Evolutionary conservation across 2,329 filamentous ascomycete species (phyloP).

Genomic region (Aspergillus fumigatus): DNA sequence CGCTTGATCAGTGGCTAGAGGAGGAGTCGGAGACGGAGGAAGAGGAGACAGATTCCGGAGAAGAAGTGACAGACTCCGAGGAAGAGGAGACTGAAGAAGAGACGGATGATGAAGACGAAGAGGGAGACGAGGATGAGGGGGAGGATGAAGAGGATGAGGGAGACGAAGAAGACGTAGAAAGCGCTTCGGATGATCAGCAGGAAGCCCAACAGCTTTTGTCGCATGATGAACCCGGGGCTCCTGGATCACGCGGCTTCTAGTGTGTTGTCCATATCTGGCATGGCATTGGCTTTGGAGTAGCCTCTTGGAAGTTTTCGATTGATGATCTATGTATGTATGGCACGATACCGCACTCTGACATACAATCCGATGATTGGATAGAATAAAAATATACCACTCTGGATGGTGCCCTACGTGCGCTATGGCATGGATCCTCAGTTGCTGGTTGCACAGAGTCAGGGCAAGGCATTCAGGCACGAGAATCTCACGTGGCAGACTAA

Average conservation of each 20-base stretch:
- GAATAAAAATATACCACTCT: not conserved
- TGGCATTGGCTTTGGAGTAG: not conserved
- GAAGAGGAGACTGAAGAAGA: conserved; percentile 51
- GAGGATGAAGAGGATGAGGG: conserved; percentile 47
- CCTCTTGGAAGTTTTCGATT: not conserved
- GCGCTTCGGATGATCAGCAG: conserved; percentile 44
- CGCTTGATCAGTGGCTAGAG: conserved; percentile 84
- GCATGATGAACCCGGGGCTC: not conserved
- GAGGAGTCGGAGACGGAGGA: conserved; percentile 52
- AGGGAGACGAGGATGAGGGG: conserved; percentile 41
- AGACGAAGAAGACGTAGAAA: conserved; percentile 40
- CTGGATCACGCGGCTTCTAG: not conserved
- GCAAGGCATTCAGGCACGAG: not conserved
- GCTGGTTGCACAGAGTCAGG: not conserved
- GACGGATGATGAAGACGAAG: conserved; percentile 35
- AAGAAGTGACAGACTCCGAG: conserved; percentile 50
- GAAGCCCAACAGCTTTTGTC: conserved; percentile 21
- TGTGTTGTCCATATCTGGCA: not conserved
- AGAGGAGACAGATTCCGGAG: conserved; percentile 47
- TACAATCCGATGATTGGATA: not conserved
- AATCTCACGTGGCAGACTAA: not conserved
- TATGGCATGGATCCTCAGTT: not conserved
- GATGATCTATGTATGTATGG: not conserved
- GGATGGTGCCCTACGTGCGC: not conserved
- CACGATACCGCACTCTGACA: not conserved